Conservation (phyloP, 176 grass and related monocot species). For the Cenchrus purpureus region DNA sequence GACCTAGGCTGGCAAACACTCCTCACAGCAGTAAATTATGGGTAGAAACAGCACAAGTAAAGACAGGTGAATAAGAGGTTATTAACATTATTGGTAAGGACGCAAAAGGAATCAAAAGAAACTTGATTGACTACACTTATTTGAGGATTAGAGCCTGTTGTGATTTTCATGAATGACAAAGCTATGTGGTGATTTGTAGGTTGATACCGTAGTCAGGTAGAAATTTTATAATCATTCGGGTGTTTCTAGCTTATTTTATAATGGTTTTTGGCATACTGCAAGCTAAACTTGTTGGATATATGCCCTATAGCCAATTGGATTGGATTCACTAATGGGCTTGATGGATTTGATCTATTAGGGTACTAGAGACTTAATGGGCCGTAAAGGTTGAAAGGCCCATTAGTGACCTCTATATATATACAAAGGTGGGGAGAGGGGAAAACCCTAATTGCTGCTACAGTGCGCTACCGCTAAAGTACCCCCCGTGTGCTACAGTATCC, state of each 20-base stretch:
- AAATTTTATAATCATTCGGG: not conserved
- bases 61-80: slow-evolving; percentile 2
- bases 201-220: slow-evolving; percentile 6
- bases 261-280: slow-evolving; percentile 23
- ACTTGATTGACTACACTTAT: not conserved
- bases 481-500: too few relatives aligned
- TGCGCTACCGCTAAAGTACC: too few relatives aligned
- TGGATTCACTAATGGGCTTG: too few relatives aligned
- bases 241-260: not conserved
- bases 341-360: too few relatives aligned
- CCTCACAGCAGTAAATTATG: not conserved
- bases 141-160: not conserved
- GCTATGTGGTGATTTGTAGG: not conserved
- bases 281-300: too few relatives aligned
- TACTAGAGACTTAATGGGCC: too few relatives aligned
- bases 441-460: too few relatives aligned
- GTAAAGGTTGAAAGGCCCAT: too few relatives aligned
- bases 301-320: too few relatives aligned
- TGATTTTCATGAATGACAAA: not conserved
- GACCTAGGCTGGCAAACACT: not conserved
- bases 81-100: not conserved
- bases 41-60: not conserved
- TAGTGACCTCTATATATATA: too few relatives aligned
- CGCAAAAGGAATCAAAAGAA: slow-evolving; percentile 11
- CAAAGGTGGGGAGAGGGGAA: too few relatives aligned